Conservation (phyloP, 306 rosid genomes). For the Inga leiocalycina region DNA sequence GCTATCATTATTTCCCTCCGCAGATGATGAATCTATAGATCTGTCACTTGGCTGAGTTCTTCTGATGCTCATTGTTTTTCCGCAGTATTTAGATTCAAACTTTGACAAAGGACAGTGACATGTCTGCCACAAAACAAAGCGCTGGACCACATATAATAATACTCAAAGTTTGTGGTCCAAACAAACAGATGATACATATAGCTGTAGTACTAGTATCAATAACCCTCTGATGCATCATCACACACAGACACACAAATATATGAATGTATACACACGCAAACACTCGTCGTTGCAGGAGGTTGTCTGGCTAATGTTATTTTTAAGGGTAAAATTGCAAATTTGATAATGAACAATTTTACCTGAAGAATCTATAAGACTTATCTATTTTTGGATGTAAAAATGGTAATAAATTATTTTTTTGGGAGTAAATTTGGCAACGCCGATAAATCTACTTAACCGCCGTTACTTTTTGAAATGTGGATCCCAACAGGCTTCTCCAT, state of each 20-base stretch:
- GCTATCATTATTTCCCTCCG: neutral
- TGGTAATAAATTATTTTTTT: too few relatives aligned
- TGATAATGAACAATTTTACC: too few relatives aligned
- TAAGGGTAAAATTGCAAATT: too few relatives aligned
- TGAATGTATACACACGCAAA: neutral
- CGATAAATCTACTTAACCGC: too few relatives aligned
- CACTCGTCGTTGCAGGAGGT: neutral
- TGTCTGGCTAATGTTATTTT: neutral
- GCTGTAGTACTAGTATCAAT: neutral
- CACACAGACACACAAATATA: neutral
- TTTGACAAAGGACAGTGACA: neutral
- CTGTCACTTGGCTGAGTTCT: neutral
- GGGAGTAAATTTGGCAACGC: too few relatives aligned
- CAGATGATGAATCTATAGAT: neutral
- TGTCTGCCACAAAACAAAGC: neutral
- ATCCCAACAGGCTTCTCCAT: too few relatives aligned
- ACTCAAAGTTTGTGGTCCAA: neutral
- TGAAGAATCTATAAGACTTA: too few relatives aligned
- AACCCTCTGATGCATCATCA: neutral
- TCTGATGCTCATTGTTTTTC: neutral
- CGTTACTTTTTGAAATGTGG: too few relatives aligned
- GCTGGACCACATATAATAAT: neutral
- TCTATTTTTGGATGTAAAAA: too few relatives aligned
- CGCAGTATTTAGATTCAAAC: neutral
- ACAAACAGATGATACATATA: neutral